Base-by-base conservation (phyloP, 1,139 yeast species). In the Blastobotrys illinoisensis region DNA sequence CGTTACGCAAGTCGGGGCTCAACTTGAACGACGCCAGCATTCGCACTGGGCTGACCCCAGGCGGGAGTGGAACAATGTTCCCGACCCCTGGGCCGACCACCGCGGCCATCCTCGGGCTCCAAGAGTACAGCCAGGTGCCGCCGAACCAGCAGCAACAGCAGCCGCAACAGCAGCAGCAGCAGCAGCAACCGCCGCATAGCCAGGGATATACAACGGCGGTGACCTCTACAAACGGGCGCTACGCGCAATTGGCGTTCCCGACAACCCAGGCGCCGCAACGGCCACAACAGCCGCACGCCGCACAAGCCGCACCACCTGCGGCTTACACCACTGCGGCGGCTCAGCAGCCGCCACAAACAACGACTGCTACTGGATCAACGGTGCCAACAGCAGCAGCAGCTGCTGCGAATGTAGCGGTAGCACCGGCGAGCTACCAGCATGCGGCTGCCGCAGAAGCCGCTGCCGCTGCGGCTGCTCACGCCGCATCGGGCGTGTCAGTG, bases 71-170 rank as follows among this genome's bases (percentile, higher is more conserved):
- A 2, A 58, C 69, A 18, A 67, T 67, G 60, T 70, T 68, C 57
- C 70, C 73, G 13, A 67, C 67, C n/a, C 73, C 74, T 1, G 70
- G 71, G 13, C 74, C 74, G 2, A 65, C 69, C 9, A 70, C 74
- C 7, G 74, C 73, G 9, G 71, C 72, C 16, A 61, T 71, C 23
- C 59, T 71, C 28, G 71, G 72, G 11, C 58, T 69, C 18, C 46
- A 58, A 18, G 54, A 50, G 28, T 43, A 59, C 20, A 36, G 36
- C 9, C 50, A 21, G 9, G 28, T 11, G 16, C 51, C 32, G 13
- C 45, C 9, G 5, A 9, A 44, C 6, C 46, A 44, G 9, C 50
- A 48, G 28, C 46, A 36, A 32, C 50, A 48, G n/a, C 45, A 40
- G 5, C 57, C 11, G 45, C 57, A 24, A 24, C 47, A 44, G 50